Evolutionary conservation across 2,329 filamentous ascomycete genomes (phyloP), one percentile per base, ranked within the genome.

Genomic region (Arthrobotrys pseudoclavata): DNA sequence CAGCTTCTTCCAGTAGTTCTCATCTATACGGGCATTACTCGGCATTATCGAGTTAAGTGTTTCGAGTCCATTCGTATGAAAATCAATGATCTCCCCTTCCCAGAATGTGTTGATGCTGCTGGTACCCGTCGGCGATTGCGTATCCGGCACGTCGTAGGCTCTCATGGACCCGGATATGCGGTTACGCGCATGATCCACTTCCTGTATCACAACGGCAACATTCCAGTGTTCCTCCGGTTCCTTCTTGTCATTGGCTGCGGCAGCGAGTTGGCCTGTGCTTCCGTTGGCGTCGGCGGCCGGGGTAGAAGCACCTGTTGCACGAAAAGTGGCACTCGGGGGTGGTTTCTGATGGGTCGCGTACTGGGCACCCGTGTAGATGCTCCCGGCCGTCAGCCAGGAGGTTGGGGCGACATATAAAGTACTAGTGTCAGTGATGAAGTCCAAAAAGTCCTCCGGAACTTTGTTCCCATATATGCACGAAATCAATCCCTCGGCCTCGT

Each of bases 1-100:
- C 29, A 82, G 68, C 62, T 82, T 82, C 24, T 80, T 79, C 82
- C 82, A 82, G 61, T 82, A 82, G 24, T 76, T 80, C 62, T 79
- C 81, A 67, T 82, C 82, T 48, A 81, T 79, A 42, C 79, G 79
- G 42, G 85, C 82, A n/a, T 81, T 84, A 45, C 84, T 84, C 64
- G 85, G 84, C 82, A 87, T 87, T 42, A 72, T 72, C 24, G 60
- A 53, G 68, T 69, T 80, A 45, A 80, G 70, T 10, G 87, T 88
- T 62, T 87, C 84, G 13, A 82, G 79, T 29, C 79, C 80, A 48
- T 82, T 80, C 22, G 69, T 81, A 50, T 81, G 80, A 79, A 91
- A 89, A 82, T 91, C 90, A 77, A 91, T 87, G 76, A 91, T 90
- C 81, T 91, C 90, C 68, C 90, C 90, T 84, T 91, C 89, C 52